Base-by-base conservation (phyloP, 164 flowering plant species). In the Buxus sempervirens region DNA sequence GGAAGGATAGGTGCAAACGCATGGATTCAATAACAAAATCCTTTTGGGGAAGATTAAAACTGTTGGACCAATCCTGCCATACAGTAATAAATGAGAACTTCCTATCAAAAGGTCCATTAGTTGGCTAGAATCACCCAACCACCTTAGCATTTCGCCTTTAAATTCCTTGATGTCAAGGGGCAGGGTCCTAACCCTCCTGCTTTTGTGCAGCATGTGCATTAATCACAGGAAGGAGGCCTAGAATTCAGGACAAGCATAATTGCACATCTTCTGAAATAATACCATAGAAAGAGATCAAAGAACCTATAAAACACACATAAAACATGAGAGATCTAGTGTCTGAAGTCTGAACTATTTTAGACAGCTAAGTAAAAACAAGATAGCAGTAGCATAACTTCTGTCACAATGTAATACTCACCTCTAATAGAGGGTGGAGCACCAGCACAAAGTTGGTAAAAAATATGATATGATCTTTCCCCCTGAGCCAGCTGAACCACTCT, bases 391-490 rank as follows among this genome's bases (percentile, higher is more conserved):
- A 32, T 32, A 32, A 32, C 38, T 32, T 3, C 38, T 32, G 7
- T 32, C 3, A 32, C 7, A 7, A 32, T 32, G 38, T 20, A 74
- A 68, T 24, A 8, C 21, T 15, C 54, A 89, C 99, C 99, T 93
- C 78, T 87, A 41, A 96, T 88, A 70, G 19, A 38, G 65, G 89
- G 66, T 64, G 98, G 75, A 73, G 92, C 98, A 58, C 97, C 98
- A 73, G 98, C 90, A 76, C 99, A 96, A 51, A 96, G 95, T 81
- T 96, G 96, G 78, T 96, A 96, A 70, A 96, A 90, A 55, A 96
- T 78, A 73, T 96, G 98, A 78, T 85, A 96, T 13, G 99, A 91
- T 69, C 99, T 80, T 79, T 96, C 99, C 42, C 96, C 93, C 70
- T 76, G 74, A 42, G 83, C 82, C 55, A 86, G 74, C 77, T 90